Evolutionary conservation across 495 filamentous ascomycete species (phyloP).

Genomic region (Aspergillus sclerotiicarbonarius): DNA sequence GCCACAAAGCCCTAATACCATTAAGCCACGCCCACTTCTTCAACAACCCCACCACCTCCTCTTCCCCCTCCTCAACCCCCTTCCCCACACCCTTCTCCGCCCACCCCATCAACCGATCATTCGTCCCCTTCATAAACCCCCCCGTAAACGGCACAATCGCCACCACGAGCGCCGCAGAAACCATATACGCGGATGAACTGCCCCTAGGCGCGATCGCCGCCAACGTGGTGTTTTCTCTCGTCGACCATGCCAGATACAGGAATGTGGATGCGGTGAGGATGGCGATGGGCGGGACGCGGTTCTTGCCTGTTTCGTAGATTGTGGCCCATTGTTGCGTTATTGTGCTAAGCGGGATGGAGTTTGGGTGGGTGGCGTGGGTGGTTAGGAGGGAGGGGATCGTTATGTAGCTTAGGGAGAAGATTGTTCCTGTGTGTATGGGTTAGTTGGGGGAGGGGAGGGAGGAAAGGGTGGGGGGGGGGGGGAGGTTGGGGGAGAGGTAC

Average conservation of each 20-base stretch:
- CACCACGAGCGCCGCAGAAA: slow-evolving; percentile 32
- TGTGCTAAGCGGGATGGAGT: slow-evolving; percentile 26
- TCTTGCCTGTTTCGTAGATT: slow-evolving; percentile 33
- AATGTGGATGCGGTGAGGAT: slow-evolving; percentile 31
- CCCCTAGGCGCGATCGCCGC: slow-evolving; percentile 21
- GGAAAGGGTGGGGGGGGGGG: neutral
- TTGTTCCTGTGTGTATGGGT: slow-evolving; percentile 32
- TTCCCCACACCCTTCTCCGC: slow-evolving; percentile 5
- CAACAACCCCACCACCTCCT: slow-evolving; percentile 28
- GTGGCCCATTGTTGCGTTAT: slow-evolving; percentile 28
- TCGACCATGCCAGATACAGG: slow-evolving; percentile 39
- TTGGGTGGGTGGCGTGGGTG: slow-evolving; percentile 24
- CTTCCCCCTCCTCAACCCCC: slow-evolving; percentile 18
- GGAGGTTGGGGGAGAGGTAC: slow-evolving; percentile 15
- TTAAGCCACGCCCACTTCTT: slow-evolving; percentile 38
- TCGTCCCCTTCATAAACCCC: slow-evolving; percentile 22
- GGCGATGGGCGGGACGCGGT: slow-evolving; percentile 34
- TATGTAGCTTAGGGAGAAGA: slow-evolving; percentile 30
- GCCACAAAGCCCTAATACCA: slow-evolving; percentile 32
- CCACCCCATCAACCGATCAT: slow-evolving; percentile 25
- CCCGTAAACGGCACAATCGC: slow-evolving; percentile 40
- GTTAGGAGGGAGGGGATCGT: slow-evolving; percentile 30
- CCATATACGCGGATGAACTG: slow-evolving; percentile 23
- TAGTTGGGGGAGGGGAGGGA: neutral
- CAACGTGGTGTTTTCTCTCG: slow-evolving; percentile 23